Evolutionary conservation across 345 rosid genomes (phyloP).

Genomic region (Firmiana major): DNA sequence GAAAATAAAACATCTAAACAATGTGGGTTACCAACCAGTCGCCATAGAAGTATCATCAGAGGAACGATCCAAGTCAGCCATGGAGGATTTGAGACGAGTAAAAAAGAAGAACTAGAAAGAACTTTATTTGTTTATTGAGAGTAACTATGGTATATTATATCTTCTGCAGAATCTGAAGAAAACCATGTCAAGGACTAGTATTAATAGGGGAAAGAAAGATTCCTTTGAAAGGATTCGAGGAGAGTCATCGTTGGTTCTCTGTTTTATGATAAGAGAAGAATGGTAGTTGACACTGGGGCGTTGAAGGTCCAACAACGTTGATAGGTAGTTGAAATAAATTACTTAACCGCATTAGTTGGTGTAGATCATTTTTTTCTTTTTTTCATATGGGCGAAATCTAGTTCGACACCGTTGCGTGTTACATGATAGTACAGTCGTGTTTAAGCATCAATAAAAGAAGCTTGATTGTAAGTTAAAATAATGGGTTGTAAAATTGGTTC

Average conservation of each 20-base stretch:
- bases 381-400: too few relatives aligned
- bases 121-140: background rate
- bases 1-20: too few relatives aligned
- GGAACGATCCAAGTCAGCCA: slow-evolving; percentile 45
- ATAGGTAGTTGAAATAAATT: slow-evolving; percentile 40
- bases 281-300: slow-evolving; percentile 36
- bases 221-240: background rate
- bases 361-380: background rate
- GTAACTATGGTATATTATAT: too few relatives aligned
- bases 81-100: background rate
- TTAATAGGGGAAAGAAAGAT: background rate
- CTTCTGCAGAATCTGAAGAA: too few relatives aligned
- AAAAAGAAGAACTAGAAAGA: background rate
- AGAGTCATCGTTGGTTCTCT: background rate
- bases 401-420: too few relatives aligned
- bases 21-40: too few relatives aligned
- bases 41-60: slow-evolving; percentile 27
- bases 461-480: too few relatives aligned
- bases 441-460: too few relatives aligned
- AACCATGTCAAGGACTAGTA: background rate
- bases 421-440: too few relatives aligned
- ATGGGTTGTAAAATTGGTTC: too few relatives aligned
- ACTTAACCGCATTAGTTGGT: slow-evolving; percentile 12
- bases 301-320: slow-evolving; percentile 40
- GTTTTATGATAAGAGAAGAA: slow-evolving; percentile 21